These are phyloP conservation scores for Aspergillus sojae DNA, from an alignment of 2,329 filamentous ascomycete species.

Conservation along the genomic window DNA sequence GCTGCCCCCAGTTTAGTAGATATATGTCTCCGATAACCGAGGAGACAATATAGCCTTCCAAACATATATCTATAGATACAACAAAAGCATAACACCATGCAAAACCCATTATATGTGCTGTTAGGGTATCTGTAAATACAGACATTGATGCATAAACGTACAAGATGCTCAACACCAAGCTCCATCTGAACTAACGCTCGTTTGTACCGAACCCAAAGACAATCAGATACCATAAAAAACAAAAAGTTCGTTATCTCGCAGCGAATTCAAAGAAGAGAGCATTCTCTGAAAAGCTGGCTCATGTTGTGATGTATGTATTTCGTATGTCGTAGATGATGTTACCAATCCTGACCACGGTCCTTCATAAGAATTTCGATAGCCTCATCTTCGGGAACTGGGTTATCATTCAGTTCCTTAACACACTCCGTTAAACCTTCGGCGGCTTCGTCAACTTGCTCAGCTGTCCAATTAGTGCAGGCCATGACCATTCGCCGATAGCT, in stretches of 20 bases:
- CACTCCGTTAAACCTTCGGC: conserved; percentile 80
- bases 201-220: conserved; percentile 10
- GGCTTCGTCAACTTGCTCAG: conserved; percentile 76
- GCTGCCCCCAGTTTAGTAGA: neutral
- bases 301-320: conserved; percentile 15
- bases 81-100: neutral
- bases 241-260: conserved; percentile 1
- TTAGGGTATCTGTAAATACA: conserved; percentile 28
- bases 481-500: conserved; percentile 88
- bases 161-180: conserved; percentile 3
- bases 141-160: conserved; percentile 20
- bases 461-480: conserved; percentile 78
- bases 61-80: neutral
- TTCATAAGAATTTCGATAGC: conserved; percentile 49
- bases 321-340: conserved; percentile 11
- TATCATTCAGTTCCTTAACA: conserved; percentile 75
- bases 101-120: conserved; percentile 22
- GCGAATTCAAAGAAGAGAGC: neutral
- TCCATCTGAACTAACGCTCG: conserved; percentile 12
- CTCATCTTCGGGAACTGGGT: conserved; percentile 47
- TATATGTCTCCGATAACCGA: neutral
- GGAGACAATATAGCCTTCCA: neutral
- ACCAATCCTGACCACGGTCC: conserved; percentile 50
- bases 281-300: conserved; percentile 3
- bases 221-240: conserved; percentile 3